Evolutionary conservation across 768 basidiomycete genomes (phyloP), one percentile per base, ranked within the genome.

Genomic region (Leucosporidium creatinivorum): DNA sequence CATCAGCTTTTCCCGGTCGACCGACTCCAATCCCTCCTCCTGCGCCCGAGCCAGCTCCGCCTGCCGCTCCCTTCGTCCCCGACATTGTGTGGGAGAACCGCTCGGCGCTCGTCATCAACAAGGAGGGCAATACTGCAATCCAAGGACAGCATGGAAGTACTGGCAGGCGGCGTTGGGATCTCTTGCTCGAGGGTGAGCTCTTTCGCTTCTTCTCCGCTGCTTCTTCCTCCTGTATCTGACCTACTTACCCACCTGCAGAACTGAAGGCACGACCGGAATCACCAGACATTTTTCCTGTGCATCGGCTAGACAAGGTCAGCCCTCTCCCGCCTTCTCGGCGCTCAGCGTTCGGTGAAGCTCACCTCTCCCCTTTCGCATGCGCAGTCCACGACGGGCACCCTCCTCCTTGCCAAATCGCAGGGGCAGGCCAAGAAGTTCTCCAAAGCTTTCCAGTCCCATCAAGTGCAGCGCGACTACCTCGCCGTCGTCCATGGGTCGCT

Each of bases 401-500:
- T 72, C 31, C 50, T 72, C 50, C 52, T 72, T 48, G 61, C 70
- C 12, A 60, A 61, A 19, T 52, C 65, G 4, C 18, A 31, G 21
- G 21, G 28, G 13, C 31, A 51, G 21, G 70, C 70, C 10, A 28
- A 50, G 0, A 48, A 56, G 4, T 62, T 72, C n/a, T 28, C 58
- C 9, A 57, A 50, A 19, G 67, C 68, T 18, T 58, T 72, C 51
- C 52, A 62, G 25, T 36, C 30, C 7, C 67, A 66, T 52, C 58
- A 66, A 15, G 23, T 72, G n/a, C 8, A 58, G 9, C 61, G 65
- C 9, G 36, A n/a, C 10, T 72, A 72, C 62, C 67, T 72, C 47
- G 67, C 65, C 15, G 58, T 68, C 49, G 70, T 72, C 4, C 65
- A 68, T 7, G 70, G 70, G 18, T 44, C 61, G n/a, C 47, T 72